phyloP scores from a whole-genome alignment of 768 basidiomycete species.

The Auricularia cornea region DNA sequence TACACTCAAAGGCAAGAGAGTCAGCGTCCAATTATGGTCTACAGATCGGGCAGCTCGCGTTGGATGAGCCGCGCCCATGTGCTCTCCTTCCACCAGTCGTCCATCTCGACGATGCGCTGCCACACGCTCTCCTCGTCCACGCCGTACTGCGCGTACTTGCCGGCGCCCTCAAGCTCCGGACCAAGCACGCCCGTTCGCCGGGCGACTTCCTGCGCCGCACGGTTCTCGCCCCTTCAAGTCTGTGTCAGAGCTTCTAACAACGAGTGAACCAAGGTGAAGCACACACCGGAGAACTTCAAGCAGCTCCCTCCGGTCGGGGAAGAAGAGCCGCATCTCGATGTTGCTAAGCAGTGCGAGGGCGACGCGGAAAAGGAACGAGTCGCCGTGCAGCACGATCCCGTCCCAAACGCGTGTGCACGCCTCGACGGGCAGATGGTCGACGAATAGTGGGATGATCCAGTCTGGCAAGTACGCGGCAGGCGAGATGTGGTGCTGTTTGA shows the following conservation, averaged over 20 bases:
- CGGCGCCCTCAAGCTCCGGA: conserved; percentile 41
- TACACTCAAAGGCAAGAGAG: no score
- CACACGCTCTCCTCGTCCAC: conserved; percentile 80
- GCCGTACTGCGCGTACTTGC: conserved; percentile 81
- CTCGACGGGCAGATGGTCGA: conserved; percentile 85
- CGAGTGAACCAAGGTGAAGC: conserved; percentile 11
- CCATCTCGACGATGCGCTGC: conserved; percentile 73
- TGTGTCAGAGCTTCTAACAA: neutral
- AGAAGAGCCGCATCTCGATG: conserved; percentile 79
- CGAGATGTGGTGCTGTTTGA: conserved; percentile 87
- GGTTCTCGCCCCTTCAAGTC: conserved; percentile 61
- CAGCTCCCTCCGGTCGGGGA: conserved; percentile 73
- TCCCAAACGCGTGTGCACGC: conserved; percentile 88
- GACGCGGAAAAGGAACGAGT: conserved; percentile 80
- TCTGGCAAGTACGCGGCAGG: conserved; percentile 74
- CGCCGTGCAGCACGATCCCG: conserved; percentile 78
- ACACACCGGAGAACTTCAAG: conserved; percentile 67
- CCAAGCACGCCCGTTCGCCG: conserved; percentile 37
- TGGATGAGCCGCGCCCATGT: conserved; percentile 80
- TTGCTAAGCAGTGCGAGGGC: conserved; percentile 77
- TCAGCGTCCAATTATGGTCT: neutral
- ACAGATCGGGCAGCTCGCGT: conserved; percentile 75
- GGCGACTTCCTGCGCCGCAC: conserved; percentile 75
- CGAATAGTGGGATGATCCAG: conserved; percentile 75
- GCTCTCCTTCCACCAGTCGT: conserved; percentile 89